phyloP scores from a whole-genome alignment of 1,284 basidiomycete genomes.

The Ceratobasidium sp. region DNA sequence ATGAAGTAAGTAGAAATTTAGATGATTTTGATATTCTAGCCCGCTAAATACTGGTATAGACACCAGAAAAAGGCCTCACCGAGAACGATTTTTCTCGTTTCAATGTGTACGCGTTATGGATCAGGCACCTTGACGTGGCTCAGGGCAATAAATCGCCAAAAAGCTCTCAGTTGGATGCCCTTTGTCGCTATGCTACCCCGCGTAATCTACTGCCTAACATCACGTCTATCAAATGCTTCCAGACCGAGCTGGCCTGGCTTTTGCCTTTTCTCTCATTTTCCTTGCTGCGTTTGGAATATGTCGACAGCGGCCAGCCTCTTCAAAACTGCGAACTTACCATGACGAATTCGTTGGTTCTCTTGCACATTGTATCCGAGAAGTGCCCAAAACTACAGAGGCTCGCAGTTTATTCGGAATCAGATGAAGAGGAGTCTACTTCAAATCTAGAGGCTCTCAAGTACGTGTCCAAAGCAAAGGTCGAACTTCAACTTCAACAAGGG shows the following conservation, averaged over 20 bases:
- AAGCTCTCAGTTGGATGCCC: too few species aligned
- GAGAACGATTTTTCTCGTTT: neutral
- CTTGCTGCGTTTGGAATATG: neutral
- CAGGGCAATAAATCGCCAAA: too few species aligned
- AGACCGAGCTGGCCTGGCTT: neutral
- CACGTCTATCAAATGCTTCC: neutral
- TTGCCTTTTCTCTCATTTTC: neutral
- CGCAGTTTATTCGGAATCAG: neutral
- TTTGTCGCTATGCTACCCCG: neutral
- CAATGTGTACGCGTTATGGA: constrained; percentile 15
- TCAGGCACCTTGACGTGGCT: neutral
- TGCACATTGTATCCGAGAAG: neutral
- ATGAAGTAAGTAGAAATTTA: neutral
- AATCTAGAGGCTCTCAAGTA: neutral
- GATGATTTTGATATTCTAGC: neutral
- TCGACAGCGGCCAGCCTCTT: too few species aligned
- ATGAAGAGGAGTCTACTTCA: neutral
- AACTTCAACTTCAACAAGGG: neutral
- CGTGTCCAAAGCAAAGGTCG: neutral
- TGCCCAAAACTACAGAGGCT: neutral
- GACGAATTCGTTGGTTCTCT: neutral
- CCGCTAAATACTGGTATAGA: too few species aligned
- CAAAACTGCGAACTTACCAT: too few species aligned
- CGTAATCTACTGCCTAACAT: neutral
- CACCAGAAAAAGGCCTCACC: neutral